These are phyloP conservation scores for Asterochloris erici DNA, from an alignment of 139 green algal genomes.

Conservation along the genomic window DNA sequence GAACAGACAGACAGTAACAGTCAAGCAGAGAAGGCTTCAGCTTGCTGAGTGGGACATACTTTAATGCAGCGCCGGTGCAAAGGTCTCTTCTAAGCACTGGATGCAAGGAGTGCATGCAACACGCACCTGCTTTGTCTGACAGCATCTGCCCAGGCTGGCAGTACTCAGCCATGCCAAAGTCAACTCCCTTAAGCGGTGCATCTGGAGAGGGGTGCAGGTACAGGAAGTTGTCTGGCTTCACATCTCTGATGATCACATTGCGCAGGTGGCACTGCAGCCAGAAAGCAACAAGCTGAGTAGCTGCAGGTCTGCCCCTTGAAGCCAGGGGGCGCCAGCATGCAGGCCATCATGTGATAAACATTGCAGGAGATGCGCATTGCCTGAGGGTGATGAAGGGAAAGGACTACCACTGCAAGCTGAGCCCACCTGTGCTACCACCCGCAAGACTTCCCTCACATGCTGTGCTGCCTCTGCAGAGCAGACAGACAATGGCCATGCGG, in stretches of 20 bases:
- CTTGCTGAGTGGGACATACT: not conserved
- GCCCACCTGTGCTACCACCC: not conserved
- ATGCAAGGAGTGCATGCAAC: not conserved
- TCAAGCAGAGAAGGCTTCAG: not conserved
- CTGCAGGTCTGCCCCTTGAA: not conserved
- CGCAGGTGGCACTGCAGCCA: constrained; percentile 63
- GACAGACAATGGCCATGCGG: not conserved
- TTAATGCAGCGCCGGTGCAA: not conserved
- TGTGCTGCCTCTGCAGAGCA: not conserved
- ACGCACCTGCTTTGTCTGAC: constrained; percentile 11
- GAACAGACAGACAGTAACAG: not conserved
- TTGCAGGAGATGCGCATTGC: too few species aligned
- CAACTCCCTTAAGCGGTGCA: constrained; percentile 66
- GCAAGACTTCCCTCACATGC: not conserved
- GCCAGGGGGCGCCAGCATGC: not conserved
- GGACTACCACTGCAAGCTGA: not conserved
- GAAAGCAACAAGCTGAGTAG: not conserved
- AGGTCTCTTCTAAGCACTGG: not conserved
- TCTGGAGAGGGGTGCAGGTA: constrained; percentile 45
- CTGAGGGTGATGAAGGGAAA: not conserved
- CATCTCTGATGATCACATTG: constrained; percentile 64
- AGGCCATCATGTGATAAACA: too few species aligned
- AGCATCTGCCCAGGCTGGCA: constrained; percentile 46
- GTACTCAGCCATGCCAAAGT: constrained; percentile 73
- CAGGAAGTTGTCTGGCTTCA: constrained; percentile 84